Evolutionary conservation across 2,329 filamentous ascomycete genomes (phyloP).

Genomic region (Ilyonectria destructans): DNA sequence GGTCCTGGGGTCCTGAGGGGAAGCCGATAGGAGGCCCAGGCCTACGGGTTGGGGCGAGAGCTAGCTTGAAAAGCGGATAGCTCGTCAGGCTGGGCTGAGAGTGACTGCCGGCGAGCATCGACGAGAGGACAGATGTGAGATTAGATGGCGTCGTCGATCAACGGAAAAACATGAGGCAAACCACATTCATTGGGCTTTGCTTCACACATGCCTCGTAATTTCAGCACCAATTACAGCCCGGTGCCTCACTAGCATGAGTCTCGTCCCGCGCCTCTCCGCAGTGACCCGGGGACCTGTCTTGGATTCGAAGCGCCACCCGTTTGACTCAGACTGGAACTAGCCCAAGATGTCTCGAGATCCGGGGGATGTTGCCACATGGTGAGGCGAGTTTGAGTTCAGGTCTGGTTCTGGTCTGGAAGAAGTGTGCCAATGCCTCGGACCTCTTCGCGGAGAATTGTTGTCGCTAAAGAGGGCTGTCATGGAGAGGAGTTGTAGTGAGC

Average conservation of each 20-base stretch:
- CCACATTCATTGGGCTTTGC: conserved; percentile 10
- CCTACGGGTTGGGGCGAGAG: conserved; percentile 32
- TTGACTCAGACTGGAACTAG: conserved; percentile 21
- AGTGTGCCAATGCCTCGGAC: neutral
- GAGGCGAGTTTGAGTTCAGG: neutral
- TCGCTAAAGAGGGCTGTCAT: neutral
- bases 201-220: neutral
- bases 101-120: conserved; percentile 15
- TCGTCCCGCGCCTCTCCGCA: neutral
- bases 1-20: conserved; percentile 35
- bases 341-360: conserved; percentile 10
- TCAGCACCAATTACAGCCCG: conserved; percentile 8
- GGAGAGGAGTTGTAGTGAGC: conserved; percentile 34
- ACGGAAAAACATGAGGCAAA: conserved; percentile 9
- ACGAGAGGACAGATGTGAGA: conserved; percentile 1
- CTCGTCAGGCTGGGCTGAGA: conserved; percentile 13
- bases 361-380: neutral
- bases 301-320: conserved; percentile 17
- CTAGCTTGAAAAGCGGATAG: conserved; percentile 26
- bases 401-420: neutral
- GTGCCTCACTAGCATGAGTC: neutral
- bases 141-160: conserved; percentile 23
- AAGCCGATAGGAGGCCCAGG: conserved; percentile 44
- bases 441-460: neutral
- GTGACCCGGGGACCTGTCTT: conserved; percentile 2